A percentile compares a stretch with the other conserved stretches of the same genome.
Evolutionary conservation across 106 monocot species (phyloP).

Genomic region (Platanthera guangdongensis): DNA sequence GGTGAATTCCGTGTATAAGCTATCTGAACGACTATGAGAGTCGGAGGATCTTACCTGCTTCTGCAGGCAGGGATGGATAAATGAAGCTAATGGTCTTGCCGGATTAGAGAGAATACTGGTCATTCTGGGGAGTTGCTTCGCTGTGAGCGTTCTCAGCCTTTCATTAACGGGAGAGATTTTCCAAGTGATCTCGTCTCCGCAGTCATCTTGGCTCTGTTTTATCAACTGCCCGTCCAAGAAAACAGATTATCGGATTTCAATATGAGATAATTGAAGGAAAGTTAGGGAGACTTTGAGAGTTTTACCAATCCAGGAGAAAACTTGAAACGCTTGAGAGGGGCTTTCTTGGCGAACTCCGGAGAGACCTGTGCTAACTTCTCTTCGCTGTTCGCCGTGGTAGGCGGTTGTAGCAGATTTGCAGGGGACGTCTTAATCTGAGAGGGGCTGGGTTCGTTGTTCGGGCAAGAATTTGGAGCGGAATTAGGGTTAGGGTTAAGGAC

Average conservation of each 20-base stretch:
- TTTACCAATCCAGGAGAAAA: constrained; percentile 97
- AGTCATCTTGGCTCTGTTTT: constrained; percentile 93
- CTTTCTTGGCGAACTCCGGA: constrained; percentile 54
- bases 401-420: not conserved
- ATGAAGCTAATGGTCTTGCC: constrained; percentile 16
- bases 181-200: constrained; percentile 88
- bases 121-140: constrained; percentile 33
- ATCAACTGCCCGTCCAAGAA: constrained; percentile 43
- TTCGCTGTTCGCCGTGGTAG: constrained; percentile 6
- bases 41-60: constrained; percentile 24
- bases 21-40: not conserved
- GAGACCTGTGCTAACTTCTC: constrained; percentile 41
- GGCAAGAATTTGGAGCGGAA: constrained; percentile 13
- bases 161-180: constrained; percentile 86
- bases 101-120: constrained; percentile 10
- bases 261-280: not conserved
- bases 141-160: constrained; percentile 36
- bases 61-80: constrained; percentile 40
- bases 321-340: constrained; percentile 53
- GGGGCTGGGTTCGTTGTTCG: constrained; percentile 7
- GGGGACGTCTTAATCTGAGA: not conserved
- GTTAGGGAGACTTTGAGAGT: not conserved
- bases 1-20: not conserved
- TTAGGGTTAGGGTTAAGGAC: constrained; percentile 12
- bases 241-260: not conserved